phyloP scores from a whole-genome alignment of 2,329 filamentous ascomycete genomes.

The Rhynchosporium secalis region DNA sequence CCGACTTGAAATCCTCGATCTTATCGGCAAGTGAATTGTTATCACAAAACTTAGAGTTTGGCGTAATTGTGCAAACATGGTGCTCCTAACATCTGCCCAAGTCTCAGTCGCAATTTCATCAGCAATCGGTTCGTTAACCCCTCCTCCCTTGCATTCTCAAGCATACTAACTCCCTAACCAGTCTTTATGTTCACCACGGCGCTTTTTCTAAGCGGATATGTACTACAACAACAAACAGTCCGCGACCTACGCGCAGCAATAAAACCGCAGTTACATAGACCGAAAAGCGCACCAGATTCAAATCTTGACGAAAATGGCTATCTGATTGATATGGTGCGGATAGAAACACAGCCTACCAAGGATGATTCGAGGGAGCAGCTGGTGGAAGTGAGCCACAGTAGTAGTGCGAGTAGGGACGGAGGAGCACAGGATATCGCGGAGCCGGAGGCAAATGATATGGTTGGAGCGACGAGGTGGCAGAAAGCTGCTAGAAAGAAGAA shows the following conservation, averaged over 20 bases:
- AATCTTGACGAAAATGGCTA: conserved; percentile 29
- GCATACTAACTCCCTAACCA: conserved; percentile 37
- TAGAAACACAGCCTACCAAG: conserved; percentile 17
- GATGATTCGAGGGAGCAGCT: background rate
- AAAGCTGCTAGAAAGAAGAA: conserved; percentile 28
- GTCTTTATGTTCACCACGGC: conserved; percentile 77
- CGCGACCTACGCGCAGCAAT: conserved; percentile 74
- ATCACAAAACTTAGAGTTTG: too few relatives aligned
- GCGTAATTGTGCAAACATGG: conserved; percentile 4
- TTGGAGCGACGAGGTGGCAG: conserved; percentile 33
- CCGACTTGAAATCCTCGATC: background rate
- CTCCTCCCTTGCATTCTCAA: conserved; percentile 11
- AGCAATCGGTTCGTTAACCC: conserved; percentile 55
- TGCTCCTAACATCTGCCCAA: conserved; percentile 66
- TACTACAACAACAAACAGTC: conserved; percentile 83
- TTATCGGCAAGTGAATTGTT: background rate
- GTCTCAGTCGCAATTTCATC: conserved; percentile 68
- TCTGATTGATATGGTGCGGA: conserved; percentile 22
- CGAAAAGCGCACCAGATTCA: conserved; percentile 22
- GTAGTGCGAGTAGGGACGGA: background rate
- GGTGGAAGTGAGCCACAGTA: background rate
- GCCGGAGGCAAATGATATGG: conserved; percentile 24
- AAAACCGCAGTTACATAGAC: conserved; percentile 34
- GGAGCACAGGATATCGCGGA: conserved; percentile 2
- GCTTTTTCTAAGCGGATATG: conserved; percentile 85